Evolutionary conservation across 352 stramenopile genomes (phyloP), one percentile per base, ranked within the genome.

Genomic region (Globisporangium perplexum): DNA sequence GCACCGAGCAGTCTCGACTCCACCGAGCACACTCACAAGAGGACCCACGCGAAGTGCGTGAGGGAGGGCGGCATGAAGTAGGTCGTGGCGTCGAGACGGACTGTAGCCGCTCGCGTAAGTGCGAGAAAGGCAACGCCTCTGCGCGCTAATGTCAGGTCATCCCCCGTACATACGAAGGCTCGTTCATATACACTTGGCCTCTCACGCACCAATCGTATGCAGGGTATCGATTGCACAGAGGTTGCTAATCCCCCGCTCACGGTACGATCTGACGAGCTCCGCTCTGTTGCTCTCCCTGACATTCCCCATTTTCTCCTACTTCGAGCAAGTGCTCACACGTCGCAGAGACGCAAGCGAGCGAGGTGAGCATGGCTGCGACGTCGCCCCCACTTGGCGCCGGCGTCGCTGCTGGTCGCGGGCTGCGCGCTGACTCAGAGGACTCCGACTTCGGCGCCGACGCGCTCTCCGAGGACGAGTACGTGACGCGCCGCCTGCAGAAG

Each of bases 401-500:
- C n/a, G 44, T 14, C 20, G 30, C 7, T 22, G 18, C 7, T 15
- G 31, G 18, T 28, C 57, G 57, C 33, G 57, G 22, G 14, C 39
- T 64, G 47, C 57, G 57, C 38, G 47, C 57, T 23, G 61, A 74
- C 53, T 81, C 64, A 35, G 51, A 63, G 46, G 54, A 48, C 57
- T 83, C 71, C 36, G 62, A 84, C 38, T 80, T 80, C 42, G 74
- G 68, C 10, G 74, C 82, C 53, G 65, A 81, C 33, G 51, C 53
- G n/a, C 63, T 89, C 22, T 69, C 75, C 17, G 58, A 55, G 28
- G 62, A 86, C 55, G 69, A 80, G 54, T 74, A 71, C 47, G 53
- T 86, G 30, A 60, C 76, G 44, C 62, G 44, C 10, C 72, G 74
- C 42, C 71, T 86, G 52, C 66, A 74, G 39, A 71, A 74, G 50